Base-by-base conservation (phyloP, 2,329 filamentous ascomycete species). In the Arthrobotrys conoides region DNA sequence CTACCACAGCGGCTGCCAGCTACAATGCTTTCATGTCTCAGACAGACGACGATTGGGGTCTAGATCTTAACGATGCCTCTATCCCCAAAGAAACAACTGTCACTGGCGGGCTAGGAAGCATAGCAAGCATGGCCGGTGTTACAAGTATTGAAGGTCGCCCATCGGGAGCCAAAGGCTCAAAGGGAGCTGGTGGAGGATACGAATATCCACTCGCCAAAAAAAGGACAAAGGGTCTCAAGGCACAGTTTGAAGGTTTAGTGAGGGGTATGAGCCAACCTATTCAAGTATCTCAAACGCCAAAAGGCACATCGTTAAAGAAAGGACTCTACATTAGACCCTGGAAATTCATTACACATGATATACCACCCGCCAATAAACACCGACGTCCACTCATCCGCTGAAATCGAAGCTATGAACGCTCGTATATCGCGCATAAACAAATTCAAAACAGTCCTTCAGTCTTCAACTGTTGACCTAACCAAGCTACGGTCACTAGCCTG, bases 161-260 rank as follows among this genome's bases (percentile, higher is more conserved):
- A 36, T 55, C 46, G 5, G 75, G 75, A 16, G 53, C 51, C 33
- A 78, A 72, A 30, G 67, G 72, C 12, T 70, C 72, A 2, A 76
- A 76, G 30, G 72, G 72, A 65, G 66, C 72, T 9, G 65, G 49
- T 8, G 72, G 66, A 48, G 72, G 72, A 27, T 78, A 55, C 27
- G 70, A 79, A 44, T 82, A 82, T 64, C 82, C 82, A 3, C 82
- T 51, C 14, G 57, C 77, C 76, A 51, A 81, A 80, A 61, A 80
- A 70, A 44, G 81, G 68, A 95, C 93, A 30, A 99, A 99, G 87
- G 98, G 98, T 76, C 86, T 99, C 22, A 90, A 96, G 80, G 96
- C 96, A 65, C 96, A 99, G 84, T 99, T 98, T 85, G 97, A 99
- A 85, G 96, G 99, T 80, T 96, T 99, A 55, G 86, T 99, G 20